Conservation (phyloP, 2,329 filamentous ascomycete species). For the Leptographium procerum region DNA sequence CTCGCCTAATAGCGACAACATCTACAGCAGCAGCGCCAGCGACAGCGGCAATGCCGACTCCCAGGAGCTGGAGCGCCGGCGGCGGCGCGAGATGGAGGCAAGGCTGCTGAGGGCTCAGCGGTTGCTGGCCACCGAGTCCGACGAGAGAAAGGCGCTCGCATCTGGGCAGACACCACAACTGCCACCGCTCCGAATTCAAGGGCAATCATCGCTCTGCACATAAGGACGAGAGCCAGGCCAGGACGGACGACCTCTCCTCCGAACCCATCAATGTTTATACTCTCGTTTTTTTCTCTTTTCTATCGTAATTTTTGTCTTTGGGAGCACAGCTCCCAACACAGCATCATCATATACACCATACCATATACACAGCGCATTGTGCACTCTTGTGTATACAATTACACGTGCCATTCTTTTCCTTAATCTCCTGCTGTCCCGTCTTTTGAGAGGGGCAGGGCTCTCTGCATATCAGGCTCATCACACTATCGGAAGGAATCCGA, state of each 20-base stretch:
- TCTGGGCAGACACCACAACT: background rate
- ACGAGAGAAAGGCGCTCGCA: background rate
- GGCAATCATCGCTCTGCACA: background rate
- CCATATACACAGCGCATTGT: background rate
- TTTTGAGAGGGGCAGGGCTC: background rate
- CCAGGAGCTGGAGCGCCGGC: slow-evolving; percentile 11
- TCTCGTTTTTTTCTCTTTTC: background rate
- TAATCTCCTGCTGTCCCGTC: too few species aligned
- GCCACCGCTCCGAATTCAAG: background rate
- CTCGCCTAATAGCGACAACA: background rate
- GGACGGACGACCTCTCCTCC: background rate
- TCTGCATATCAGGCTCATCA: background rate
- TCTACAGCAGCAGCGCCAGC: background rate
- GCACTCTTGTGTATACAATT: background rate
- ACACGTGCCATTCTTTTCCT: background rate
- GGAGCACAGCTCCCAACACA: background rate
- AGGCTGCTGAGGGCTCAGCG: slow-evolving; percentile 28
- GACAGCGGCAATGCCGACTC: background rate
- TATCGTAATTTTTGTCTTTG: background rate
- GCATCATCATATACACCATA: too few species aligned
- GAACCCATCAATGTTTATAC: background rate
- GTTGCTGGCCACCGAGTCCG: slow-evolving; percentile 17
- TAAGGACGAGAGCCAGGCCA: background rate
- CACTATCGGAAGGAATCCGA: background rate
- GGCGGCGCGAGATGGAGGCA: slow-evolving; percentile 24